A percentile compares a stretch with the other conserved stretches of the same genome.
These are phyloP conservation scores for Moesziomyces sp. DNA, from an alignment of 1,284 basidiomycete species.

Conservation along the genomic window DNA sequence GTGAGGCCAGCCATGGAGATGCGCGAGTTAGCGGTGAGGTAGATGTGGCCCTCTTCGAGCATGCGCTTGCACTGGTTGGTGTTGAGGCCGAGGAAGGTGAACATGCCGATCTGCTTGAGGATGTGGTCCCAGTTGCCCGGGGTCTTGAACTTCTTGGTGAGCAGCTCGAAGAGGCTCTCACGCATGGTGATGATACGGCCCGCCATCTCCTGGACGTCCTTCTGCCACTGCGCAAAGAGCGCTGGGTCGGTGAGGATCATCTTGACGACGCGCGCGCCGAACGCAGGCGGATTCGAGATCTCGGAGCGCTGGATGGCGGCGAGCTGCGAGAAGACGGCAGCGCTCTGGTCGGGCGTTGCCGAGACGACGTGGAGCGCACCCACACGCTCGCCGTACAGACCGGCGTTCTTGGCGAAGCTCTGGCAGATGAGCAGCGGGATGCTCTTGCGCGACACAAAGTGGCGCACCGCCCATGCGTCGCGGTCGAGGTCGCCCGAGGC, in stretches of 20 bases:
- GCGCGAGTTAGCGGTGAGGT: constrained; percentile 84
- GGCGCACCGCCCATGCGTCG: constrained; percentile 93
- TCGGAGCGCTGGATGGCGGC: constrained; percentile 87
- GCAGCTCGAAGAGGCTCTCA: constrained; percentile 78
- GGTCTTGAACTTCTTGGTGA: constrained; percentile 86
- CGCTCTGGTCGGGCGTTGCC: constrained; percentile 46
- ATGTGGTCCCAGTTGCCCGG: constrained; percentile 83
- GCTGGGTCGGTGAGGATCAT: constrained; percentile 72
- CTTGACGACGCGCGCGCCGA: constrained; percentile 84
- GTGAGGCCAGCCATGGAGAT: constrained; percentile 94
- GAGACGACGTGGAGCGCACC: constrained; percentile 72
- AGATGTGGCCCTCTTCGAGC: constrained; percentile 83
- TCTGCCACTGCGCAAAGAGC: constrained; percentile 87
- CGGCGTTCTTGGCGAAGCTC: constrained; percentile 96
- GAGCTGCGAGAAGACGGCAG: constrained; percentile 73
- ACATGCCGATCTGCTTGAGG: constrained; percentile 66
- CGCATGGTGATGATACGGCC: constrained; percentile 90
- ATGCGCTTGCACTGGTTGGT: constrained; percentile 76
- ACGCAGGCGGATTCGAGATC: constrained; percentile 90
- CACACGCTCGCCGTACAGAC: constrained; percentile 85
- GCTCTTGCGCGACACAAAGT: constrained; percentile 78
- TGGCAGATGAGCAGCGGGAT: constrained; percentile 89
- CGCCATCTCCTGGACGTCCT: constrained; percentile 91
- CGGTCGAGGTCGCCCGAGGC: constrained; percentile 84
- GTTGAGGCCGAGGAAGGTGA: constrained; percentile 64